phyloP scores from a whole-genome alignment of 768 basidiomycete species.

The Calocybe gangraenosa region DNA sequence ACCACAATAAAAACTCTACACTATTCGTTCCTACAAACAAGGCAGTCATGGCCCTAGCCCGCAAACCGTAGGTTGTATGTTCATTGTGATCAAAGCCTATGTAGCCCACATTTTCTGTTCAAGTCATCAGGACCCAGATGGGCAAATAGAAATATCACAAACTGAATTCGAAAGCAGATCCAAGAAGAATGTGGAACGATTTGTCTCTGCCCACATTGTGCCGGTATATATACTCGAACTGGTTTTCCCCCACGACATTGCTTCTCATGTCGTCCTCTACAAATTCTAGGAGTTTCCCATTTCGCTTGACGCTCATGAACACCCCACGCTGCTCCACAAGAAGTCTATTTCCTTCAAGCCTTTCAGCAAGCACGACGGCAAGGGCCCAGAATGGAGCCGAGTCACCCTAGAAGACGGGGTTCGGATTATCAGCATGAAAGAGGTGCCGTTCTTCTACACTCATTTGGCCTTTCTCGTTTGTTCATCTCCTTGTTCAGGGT shows the following conservation, averaged over 20 bases:
- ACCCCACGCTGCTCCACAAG: conserved; percentile 55
- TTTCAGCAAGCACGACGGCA: conserved; percentile 27
- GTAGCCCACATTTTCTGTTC: conserved; percentile 5
- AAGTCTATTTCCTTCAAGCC: conserved; percentile 54
- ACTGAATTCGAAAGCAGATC: conserved; percentile 58
- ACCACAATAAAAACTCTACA: conserved; percentile 38
- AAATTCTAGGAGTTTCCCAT: conserved; percentile 42
- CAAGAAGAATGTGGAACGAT: conserved; percentile 67
- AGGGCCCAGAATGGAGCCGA: conserved; percentile 51
- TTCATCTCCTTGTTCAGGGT: conserved; percentile 29
- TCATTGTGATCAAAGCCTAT: background rate
- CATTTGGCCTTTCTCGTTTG: background rate
- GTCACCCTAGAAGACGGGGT: conserved; percentile 54
- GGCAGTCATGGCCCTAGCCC: conserved; percentile 74
- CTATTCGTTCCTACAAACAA: conserved; percentile 84
- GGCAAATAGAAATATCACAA: conserved; percentile 57
- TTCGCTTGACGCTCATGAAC: conserved; percentile 37
- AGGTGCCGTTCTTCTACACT: conserved; percentile 36
- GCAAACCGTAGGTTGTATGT: conserved; percentile 70
- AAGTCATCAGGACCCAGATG: conserved; percentile 61
- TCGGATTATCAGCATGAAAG: conserved; percentile 54
- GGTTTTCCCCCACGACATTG: too few relatives aligned
- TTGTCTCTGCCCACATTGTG: conserved; percentile 82
- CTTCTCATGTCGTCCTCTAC: background rate
- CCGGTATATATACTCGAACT: conserved; percentile 52